These are phyloP conservation scores for Vanderwaltozyma polyspora DNA, from an alignment of 805 yeast species.

Conservation along the genomic window DNA sequence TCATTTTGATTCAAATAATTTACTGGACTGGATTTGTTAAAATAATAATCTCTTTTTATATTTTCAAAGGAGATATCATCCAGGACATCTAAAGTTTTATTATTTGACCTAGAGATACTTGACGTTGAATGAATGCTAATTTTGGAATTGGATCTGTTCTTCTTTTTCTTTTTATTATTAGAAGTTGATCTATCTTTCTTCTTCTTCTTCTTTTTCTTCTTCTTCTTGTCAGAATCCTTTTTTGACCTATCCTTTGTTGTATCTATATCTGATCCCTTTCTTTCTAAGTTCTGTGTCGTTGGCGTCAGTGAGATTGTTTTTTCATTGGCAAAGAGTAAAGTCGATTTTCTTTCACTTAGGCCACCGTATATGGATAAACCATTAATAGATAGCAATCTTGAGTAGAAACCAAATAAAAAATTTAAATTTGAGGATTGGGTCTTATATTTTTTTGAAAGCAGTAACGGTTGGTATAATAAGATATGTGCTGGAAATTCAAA, in stretches of 20 bases:
- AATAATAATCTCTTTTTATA: not conserved
- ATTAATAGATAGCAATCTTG: slow-evolving; percentile 18
- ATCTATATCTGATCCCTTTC: slow-evolving; percentile 1
- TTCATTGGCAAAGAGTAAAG: too few species aligned
- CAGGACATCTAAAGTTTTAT: not conserved
- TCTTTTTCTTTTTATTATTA: not conserved
- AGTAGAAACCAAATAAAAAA: slow-evolving; percentile 23
- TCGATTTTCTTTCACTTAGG: slow-evolving; percentile 10
- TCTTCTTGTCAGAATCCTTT: not conserved
- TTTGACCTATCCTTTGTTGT: not conserved
- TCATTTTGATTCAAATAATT: not conserved
- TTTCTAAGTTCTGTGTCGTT: too few species aligned
- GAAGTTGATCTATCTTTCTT: slow-evolving; percentile 1
- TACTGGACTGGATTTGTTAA: too few species aligned
- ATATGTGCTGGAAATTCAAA: slow-evolving; percentile 26
- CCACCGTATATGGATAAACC: slow-evolving; percentile 23
- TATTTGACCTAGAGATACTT: too few species aligned
- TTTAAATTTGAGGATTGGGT: slow-evolving; percentile 17
- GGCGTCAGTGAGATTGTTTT: too few species aligned
- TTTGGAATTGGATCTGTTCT: too few species aligned
- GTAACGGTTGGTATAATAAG: slow-evolving; percentile 20
- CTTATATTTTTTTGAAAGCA: slow-evolving; percentile 15
- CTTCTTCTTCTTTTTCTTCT: not conserved
- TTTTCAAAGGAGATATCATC: not conserved
- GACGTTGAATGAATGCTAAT: too few species aligned